Conservation (phyloP, 305 asterid genomes). For the Fraxinus nigra region DNA sequence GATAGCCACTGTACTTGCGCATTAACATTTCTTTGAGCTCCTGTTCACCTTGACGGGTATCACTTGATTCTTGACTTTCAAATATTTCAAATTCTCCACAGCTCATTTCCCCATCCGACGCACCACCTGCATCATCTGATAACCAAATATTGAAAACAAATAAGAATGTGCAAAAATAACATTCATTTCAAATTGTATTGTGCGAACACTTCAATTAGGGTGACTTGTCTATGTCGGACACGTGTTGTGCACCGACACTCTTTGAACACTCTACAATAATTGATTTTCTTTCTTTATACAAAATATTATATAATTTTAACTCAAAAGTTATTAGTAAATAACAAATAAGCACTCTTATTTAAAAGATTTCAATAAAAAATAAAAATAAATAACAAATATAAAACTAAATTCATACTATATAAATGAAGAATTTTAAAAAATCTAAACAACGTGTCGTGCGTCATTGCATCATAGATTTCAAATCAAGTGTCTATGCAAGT, state of each 20-base stretch:
- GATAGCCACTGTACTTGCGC: slow-evolving; percentile 56
- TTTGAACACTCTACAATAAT: background rate
- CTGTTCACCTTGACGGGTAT: slow-evolving; percentile 7
- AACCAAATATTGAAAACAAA: background rate
- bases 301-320: too few relatives aligned
- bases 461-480: background rate
- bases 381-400: too few relatives aligned
- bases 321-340: too few relatives aligned
- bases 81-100: slow-evolving; percentile 21
- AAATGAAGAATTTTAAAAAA: background rate
- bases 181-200: background rate
- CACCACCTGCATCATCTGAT: slow-evolving; percentile 25
- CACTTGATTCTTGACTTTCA: background rate
- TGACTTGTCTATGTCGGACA: background rate
- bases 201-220: background rate
- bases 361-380: too few relatives aligned
- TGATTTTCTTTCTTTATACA: background rate
- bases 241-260: background rate
- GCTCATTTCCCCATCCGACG: slow-evolving; percentile 22
- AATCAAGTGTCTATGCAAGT: background rate
- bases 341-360: too few relatives aligned
- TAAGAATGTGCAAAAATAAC: background rate
- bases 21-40: slow-evolving; percentile 53
- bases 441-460: background rate
- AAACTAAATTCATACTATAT: too few relatives aligned